Evolutionary conservation across 495 filamentous ascomycete species (phyloP), one percentile per base, ranked within the genome.

Genomic region (Hyaloscypha hepaticicola): DNA sequence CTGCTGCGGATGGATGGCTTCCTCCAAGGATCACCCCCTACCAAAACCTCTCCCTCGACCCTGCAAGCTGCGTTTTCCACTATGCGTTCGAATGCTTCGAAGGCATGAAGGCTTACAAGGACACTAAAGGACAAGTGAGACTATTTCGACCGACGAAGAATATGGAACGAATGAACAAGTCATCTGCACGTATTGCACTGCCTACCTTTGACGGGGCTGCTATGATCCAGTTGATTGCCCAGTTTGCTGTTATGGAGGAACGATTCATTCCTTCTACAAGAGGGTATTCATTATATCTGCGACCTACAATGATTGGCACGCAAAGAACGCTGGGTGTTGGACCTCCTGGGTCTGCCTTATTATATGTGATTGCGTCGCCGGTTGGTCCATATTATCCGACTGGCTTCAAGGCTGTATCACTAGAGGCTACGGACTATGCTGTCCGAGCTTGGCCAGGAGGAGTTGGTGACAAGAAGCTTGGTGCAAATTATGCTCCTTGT

Each of bases 381-480:
- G 95, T 99, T 11, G 96, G 96, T 0, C 96, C 96, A 6, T 97
- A 98, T 83, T 98, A 97, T 78, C 95, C 93, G 4, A 95, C 92
- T 9, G 96, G 95, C 48, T 98, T 98, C 87, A 96, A 96, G 78
- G 95, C 96, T 55, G 85, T 97, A 34, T 93, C 90, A 1, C 81
- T 99, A 45, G 93, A 97, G 78, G 94, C 95, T 9, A 96, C 94
- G 21, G 86, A 93, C 76, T 93, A 96, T 77, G 93, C 93, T 59
- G 92, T 98, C 60, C 93, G 95, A 60, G 95, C 95, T 58, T 99
- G 95, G 95, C 95, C 95, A 33, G 94, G 94, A 60, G 95, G 95
- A 70, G 92, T 96, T 9, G 95, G 95, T 70, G 90, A 96, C 79
- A 95, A 92, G 85, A 99, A 99, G 82, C 86, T 99, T 22, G 95